phyloP scores from a whole-genome alignment of 768 basidiomycete genomes.

The Astraeus odoratus region DNA sequence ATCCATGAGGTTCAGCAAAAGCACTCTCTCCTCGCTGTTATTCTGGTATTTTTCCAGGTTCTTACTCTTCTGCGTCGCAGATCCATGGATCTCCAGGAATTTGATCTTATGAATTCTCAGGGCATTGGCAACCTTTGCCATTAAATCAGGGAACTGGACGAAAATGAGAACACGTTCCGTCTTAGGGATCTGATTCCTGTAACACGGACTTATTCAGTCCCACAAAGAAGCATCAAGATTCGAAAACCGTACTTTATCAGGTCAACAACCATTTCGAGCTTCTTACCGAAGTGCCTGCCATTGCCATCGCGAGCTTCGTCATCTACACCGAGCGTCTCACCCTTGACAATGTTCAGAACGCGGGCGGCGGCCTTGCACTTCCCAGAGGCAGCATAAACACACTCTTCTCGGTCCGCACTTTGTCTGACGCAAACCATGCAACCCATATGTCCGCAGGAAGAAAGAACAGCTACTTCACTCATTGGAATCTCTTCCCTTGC shows the following conservation, averaged over 20 bases:
- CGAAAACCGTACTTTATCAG: conserved; percentile 59
- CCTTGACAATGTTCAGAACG: conserved; percentile 75
- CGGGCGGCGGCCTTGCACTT: conserved; percentile 77
- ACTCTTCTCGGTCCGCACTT: conserved; percentile 73
- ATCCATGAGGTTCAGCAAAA: conserved; percentile 89
- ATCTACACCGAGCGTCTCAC: conserved; percentile 72
- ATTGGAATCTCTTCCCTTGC: conserved; percentile 47
- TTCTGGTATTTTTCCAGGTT: conserved; percentile 84
- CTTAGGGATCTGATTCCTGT: conserved; percentile 59
- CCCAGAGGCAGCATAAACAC: conserved; percentile 64
- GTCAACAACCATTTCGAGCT: conserved; percentile 69
- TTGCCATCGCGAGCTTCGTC: conserved; percentile 65
- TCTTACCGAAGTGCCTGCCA: conserved; percentile 76
- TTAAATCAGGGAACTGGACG: conserved; percentile 93
- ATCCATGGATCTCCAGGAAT: conserved; percentile 78
- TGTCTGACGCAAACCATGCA: conserved; percentile 67
- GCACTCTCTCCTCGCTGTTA: conserved; percentile 65
- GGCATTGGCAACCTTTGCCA: conserved; percentile 84
- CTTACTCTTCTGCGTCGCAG: conserved; percentile 70
- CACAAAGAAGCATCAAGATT: not conserved
- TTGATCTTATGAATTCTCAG: conserved; percentile 63
- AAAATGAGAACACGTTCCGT: conserved; percentile 85
- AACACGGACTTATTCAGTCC: not conserved
- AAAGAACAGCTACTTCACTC: conserved; percentile 73
- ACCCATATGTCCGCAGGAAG: conserved; percentile 89